Evolutionary conservation across 257 asterid genomes (phyloP).

Genomic region (Primulina tabacum): DNA sequence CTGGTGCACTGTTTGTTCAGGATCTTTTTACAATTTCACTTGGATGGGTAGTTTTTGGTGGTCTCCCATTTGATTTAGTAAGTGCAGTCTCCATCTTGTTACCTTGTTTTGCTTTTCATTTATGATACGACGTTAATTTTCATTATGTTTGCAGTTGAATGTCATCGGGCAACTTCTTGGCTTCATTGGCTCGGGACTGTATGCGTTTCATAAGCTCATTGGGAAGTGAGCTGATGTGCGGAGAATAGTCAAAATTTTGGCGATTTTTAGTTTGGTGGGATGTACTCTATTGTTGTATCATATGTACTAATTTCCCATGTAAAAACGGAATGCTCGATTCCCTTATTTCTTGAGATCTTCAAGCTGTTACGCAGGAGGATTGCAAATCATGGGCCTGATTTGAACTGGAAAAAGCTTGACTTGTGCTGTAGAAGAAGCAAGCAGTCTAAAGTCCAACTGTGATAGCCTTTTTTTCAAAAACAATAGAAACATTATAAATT

Average conservation of each 20-base stretch:
- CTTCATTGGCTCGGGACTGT: constrained; percentile 72
- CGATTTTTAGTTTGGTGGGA: not conserved
- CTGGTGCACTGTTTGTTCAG: constrained; percentile 34
- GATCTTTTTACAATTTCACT: constrained; percentile 79
- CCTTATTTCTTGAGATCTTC: not conserved
- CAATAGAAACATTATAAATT: not conserved
- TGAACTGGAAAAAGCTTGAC: too few species aligned
- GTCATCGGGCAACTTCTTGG: constrained; percentile 75
- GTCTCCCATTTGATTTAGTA: constrained; percentile 86
- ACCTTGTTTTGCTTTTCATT: not conserved
- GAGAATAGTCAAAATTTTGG: not conserved
- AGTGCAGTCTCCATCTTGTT: constrained; percentile 29
- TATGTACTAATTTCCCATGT: too few species aligned
- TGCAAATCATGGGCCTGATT: too few species aligned
- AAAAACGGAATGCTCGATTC: not conserved
- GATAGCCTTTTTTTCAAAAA: not conserved
- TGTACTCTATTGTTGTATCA: too few species aligned
- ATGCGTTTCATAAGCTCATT: constrained; percentile 65
- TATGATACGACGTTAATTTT: not conserved
- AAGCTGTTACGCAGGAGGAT: too few species aligned
- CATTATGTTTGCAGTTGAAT: constrained; percentile 57
- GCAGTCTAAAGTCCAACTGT: not conserved
- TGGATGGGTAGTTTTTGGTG: constrained; percentile 89
- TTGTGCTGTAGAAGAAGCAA: not conserved
- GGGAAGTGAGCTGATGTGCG: constrained; percentile 42